A percentile compares a stretch with the other conserved stretches of the same genome.
phyloP scores from a whole-genome alignment of 1,139 yeast species.

The Hyphopichia khmerensis region DNA sequence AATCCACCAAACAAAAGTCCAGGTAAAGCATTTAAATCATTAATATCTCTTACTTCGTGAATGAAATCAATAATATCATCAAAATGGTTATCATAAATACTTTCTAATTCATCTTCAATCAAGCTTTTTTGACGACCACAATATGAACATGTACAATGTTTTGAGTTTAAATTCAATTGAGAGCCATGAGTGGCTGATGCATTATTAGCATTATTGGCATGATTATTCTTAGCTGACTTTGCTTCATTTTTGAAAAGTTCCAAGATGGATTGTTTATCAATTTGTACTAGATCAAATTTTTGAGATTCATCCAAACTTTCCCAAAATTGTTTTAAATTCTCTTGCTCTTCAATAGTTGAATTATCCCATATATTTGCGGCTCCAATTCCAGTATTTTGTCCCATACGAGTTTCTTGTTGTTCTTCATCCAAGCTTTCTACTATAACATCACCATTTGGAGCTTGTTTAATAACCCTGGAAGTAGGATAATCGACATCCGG shows the following conservation, averaged over 20 bases:
- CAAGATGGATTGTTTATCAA: slow-evolving; percentile 71
- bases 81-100: slow-evolving; percentile 58
- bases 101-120: slow-evolving; percentile 73
- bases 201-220: slow-evolving; percentile 5
- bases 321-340: slow-evolving; percentile 68
- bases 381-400: slow-evolving; percentile 4
- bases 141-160: slow-evolving; percentile 65
- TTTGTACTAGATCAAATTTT: slow-evolving; percentile 60
- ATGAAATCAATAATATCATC: slow-evolving; percentile 43
- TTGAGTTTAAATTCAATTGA: slow-evolving; percentile 5
- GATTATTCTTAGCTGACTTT: slow-evolving; percentile 11
- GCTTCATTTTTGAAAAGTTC: slow-evolving; percentile 51
- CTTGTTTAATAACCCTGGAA: slow-evolving; percentile 70
- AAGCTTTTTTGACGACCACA: slow-evolving; percentile 78
- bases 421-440: slow-evolving; percentile 51
- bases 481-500: slow-evolving; percentile 68
- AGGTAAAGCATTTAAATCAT: slow-evolving; percentile 41
- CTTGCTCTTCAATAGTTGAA: slow-evolving; percentile 56
- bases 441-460: slow-evolving; percentile 71
- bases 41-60: slow-evolving; percentile 39
- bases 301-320: slow-evolving; percentile 57
- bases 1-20: slow-evolving; percentile 41
- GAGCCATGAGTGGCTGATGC: slow-evolving; percentile 1
- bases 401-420: slow-evolving; percentile 13
- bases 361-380: slow-evolving; percentile 55